A percentile compares a stretch with the other conserved stretches of the same genome.
phyloP scores from a whole-genome alignment of 768 basidiomycete species.

The Termitomyces eurrhizus region DNA sequence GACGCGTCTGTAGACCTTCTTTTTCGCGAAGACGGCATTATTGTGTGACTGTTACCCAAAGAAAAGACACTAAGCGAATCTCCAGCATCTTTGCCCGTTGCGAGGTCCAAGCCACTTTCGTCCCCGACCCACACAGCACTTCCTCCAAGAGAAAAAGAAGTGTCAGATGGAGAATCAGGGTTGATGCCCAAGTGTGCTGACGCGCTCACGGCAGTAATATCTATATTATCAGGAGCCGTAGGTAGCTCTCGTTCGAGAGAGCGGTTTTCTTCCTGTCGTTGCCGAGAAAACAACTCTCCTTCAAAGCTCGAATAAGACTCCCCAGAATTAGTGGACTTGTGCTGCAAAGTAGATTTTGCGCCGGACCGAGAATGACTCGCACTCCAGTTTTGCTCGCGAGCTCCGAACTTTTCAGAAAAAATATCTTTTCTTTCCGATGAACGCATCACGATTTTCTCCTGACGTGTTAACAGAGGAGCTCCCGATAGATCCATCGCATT shows the following conservation, averaged over 20 bases:
- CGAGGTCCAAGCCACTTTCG: conserved; percentile 54
- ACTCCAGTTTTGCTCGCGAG: conserved; percentile 21
- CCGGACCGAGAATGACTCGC: conserved; percentile 20
- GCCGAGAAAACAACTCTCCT: conserved; percentile 54
- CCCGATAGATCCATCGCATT: conserved; percentile 87
- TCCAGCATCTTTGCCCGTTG: conserved; percentile 37
- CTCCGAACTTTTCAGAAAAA: conserved; percentile 77
- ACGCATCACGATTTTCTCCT: conserved; percentile 88
- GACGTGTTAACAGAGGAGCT: conserved; percentile 71
- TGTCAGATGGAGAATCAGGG: conserved; percentile 61
- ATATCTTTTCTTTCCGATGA: conserved; percentile 89
- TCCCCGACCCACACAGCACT: conserved; percentile 85
- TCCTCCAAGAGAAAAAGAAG: conserved; percentile 73
- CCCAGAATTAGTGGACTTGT: conserved; percentile 49
- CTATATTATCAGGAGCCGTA: conserved; percentile 27
- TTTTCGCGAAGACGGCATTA: conserved; percentile 41
- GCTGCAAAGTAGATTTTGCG: conserved; percentile 28
- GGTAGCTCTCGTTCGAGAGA: conserved; percentile 29
- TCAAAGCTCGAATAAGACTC: conserved; percentile 72
- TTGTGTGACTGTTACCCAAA: conserved; percentile 33
- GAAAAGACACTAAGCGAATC: conserved; percentile 43
- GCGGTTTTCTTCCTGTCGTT: conserved; percentile 32
- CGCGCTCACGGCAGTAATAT: conserved; percentile 29
- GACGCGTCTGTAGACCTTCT: conserved; percentile 73
- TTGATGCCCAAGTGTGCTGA: conserved; percentile 23